phyloP scores from a whole-genome alignment of 2,329 filamentous ascomycete genomes.

The Rhynchosporium agropyri region DNA sequence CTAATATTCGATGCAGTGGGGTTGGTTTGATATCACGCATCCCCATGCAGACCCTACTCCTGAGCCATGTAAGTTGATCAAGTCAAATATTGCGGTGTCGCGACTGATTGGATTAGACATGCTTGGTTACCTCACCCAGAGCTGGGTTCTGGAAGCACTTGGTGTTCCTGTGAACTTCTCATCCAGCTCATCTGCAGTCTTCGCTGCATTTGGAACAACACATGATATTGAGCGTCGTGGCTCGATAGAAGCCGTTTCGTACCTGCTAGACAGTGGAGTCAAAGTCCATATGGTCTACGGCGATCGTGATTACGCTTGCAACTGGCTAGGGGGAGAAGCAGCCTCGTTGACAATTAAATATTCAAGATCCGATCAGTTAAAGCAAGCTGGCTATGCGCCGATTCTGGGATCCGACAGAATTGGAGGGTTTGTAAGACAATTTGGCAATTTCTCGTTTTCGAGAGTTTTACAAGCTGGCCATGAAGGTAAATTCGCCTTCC shows the following conservation, averaged over 20 bases:
- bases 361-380: conserved; percentile 53
- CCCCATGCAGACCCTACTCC: conserved; percentile 21
- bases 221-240: conserved; percentile 64
- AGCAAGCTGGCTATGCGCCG: conserved; percentile 67
- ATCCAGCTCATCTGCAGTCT: conserved; percentile 48
- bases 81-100: not conserved
- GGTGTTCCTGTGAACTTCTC: conserved; percentile 64
- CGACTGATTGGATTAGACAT: conserved; percentile 1
- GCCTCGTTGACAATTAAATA: conserved; percentile 54
- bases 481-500: conserved; percentile 46
- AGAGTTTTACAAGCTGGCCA: conserved; percentile 67
- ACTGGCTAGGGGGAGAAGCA: conserved; percentile 58
- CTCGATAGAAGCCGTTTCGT: conserved; percentile 58
- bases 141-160: conserved; percentile 55
- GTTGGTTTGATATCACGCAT: conserved; percentile 36
- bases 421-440: conserved; percentile 72
- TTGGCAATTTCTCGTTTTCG: conserved; percentile 69
- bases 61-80: conserved; percentile 3
- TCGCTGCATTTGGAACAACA: conserved; percentile 47
- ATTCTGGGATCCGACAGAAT: conserved; percentile 67
- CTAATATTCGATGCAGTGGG: not conserved
- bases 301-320: conserved; percentile 62
- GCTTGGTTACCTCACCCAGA: conserved; percentile 28
- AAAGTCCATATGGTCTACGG: conserved; percentile 71
- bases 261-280: conserved; percentile 61